Evolutionary conservation across 495 filamentous ascomycete species (phyloP).

Genomic region (Achaetomiella virescens): DNA sequence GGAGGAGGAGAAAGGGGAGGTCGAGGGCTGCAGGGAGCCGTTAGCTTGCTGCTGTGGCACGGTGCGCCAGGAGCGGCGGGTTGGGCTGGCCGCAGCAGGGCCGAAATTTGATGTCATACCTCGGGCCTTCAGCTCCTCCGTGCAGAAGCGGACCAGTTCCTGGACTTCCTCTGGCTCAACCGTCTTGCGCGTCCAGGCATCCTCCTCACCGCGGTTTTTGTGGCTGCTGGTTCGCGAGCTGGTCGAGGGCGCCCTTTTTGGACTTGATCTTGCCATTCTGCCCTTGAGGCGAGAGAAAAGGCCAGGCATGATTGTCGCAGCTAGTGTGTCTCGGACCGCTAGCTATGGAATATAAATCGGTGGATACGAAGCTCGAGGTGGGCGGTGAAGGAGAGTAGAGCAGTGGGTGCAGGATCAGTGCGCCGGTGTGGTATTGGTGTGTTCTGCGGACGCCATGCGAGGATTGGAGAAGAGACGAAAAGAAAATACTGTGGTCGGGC

Average conservation of each 20-base stretch:
- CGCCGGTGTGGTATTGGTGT: conserved; percentile 7
- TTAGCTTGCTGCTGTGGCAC: conserved; percentile 31
- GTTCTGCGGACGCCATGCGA: conserved; percentile 6
- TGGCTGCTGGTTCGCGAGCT: conserved; percentile 44
- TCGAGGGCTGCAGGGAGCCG: conserved; percentile 59
- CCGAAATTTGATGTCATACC: conserved; percentile 55
- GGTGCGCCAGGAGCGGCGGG: conserved; percentile 2
- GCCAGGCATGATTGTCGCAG: conserved; percentile 43
- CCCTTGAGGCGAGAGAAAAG: conserved; percentile 72
- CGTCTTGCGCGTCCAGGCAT: conserved; percentile 81
- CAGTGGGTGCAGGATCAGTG: not conserved
- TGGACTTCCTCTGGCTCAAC: conserved; percentile 88
- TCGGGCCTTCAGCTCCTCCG: conserved; percentile 86
- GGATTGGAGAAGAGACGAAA: conserved; percentile 9
- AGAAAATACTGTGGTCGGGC: conserved; percentile 16
- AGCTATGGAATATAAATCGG: conserved; percentile 16
- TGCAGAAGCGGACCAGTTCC: conserved; percentile 76
- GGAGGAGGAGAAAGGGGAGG: conserved; percentile 89
- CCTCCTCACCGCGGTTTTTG: conserved; percentile 75
- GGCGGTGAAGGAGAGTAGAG: conserved; percentile 6
- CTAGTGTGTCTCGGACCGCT: conserved; percentile 14
- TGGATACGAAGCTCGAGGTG: conserved; percentile 17
- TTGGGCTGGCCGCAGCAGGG: conserved; percentile 15
- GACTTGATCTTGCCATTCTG: conserved; percentile 58
- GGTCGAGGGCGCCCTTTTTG: conserved; percentile 46